Percentiles rank a stretch among this genome's conserved stretches.
phyloP scores from a whole-genome alignment of 1,284 basidiomycete species.

The Apiotrichum siamense region DNA sequence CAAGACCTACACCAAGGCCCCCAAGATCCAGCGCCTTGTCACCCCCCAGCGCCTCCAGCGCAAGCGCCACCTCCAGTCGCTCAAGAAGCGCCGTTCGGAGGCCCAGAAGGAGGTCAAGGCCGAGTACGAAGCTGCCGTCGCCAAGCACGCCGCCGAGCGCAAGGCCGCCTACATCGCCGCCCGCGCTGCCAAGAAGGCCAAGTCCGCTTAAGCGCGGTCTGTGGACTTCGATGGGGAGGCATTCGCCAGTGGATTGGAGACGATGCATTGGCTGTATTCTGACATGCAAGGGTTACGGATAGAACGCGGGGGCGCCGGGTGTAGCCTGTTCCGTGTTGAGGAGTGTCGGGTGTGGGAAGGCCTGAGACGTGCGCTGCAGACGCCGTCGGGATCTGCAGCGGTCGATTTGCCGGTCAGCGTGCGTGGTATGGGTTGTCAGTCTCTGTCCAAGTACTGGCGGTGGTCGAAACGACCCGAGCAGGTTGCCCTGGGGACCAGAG shows the following conservation, averaged over 20 bases:
- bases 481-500: no score
- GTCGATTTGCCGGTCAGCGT: no score
- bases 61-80: conserved; percentile 83
- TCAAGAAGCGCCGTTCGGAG: conserved; percentile 84
- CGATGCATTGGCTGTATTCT: conserved; percentile 6
- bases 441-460: no score
- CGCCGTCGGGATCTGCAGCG: no score
- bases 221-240: no score
- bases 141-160: conserved; percentile 89
- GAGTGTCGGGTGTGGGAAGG: not conserved
- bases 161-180: conserved; percentile 62
- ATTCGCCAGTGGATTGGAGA: conserved; percentile 4
- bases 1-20: conserved; percentile 97
- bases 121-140: conserved; percentile 82
- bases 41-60: conserved; percentile 93
- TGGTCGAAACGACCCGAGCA: no score
- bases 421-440: no score
- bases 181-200: conserved; percentile 47
- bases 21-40: conserved; percentile 65
- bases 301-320: no score
- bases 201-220: conserved; percentile 1
- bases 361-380: no score
- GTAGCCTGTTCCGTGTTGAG: no score
- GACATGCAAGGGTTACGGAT: not conserved
- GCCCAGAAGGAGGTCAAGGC: conserved; percentile 90